Evolutionary conservation across 2,329 filamentous ascomycete genomes (phyloP).

Genomic region (Alternaria sp.): DNA sequence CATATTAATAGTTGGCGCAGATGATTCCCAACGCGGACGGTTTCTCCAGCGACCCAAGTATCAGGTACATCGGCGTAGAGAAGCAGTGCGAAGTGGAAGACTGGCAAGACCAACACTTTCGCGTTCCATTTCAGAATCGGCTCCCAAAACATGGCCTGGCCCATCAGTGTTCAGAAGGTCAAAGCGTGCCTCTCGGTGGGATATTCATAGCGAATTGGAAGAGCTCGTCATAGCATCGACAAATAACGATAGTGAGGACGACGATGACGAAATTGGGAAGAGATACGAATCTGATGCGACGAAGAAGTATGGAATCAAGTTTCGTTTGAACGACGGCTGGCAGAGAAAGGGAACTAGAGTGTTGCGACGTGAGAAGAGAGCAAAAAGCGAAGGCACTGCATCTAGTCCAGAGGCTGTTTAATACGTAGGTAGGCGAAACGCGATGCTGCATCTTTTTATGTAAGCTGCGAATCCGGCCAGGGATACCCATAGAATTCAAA

Average conservation of each 20-base stretch:
- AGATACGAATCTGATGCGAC: background rate
- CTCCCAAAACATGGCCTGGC: background rate
- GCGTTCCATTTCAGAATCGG: background rate
- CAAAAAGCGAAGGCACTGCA: background rate
- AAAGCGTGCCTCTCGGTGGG: background rate
- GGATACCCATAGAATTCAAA: background rate
- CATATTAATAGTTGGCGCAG: constrained; percentile 13
- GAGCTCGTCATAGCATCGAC: constrained; percentile 12
- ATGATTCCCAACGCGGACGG: constrained; percentile 1
- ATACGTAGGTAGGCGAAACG: background rate
- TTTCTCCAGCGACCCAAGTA: constrained; percentile 1
- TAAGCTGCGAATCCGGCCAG: background rate
- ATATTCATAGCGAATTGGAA: constrained; percentile 10
- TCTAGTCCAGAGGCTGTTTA: background rate
- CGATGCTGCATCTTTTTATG: background rate
- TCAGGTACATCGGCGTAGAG: constrained; percentile 6
- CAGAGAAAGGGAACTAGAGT: constrained; percentile 1
- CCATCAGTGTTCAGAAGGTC: background rate
- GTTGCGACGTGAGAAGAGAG: constrained; percentile 3
- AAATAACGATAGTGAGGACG: constrained; percentile 3
- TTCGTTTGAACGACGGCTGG: background rate
- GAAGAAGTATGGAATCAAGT: background rate
- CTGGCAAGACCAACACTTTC: background rate
- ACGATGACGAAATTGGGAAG: background rate
- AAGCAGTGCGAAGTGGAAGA: constrained; percentile 5